Base-by-base conservation (phyloP, 2,329 filamentous ascomycete species). In the Fusarium kyushuense region DNA sequence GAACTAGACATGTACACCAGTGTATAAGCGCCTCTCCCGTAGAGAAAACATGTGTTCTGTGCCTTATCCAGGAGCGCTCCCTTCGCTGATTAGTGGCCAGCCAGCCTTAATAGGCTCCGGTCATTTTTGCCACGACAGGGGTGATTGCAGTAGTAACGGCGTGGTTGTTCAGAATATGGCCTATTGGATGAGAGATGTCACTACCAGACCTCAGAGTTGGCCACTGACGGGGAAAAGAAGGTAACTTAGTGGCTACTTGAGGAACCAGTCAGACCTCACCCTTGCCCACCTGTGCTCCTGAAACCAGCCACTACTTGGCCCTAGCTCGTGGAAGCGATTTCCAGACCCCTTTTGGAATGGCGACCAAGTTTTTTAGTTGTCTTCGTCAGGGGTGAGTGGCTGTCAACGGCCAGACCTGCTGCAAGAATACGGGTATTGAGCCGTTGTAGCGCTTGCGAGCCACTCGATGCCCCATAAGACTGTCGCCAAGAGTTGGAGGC, bases 291-390 rank as follows among this genome's bases (percentile, higher is more conserved):
- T 40, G 68, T 59, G 57, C 53, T 67, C 63, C 72, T 74, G 72
- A 74, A 74, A 74, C 72, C 67, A 65, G 70, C 70, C 70, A 70
- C 65, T 53, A 33, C 58, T 47, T 66, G 53, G 54, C 59, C 62
- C 67, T 61, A 41, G 52, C 48, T 68, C 63, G 64, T 60, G 64
- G 60, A 58, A 42, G 16, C 40, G 25, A 45, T 43, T 55, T 58
- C 59, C 54, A 19, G 41, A 14, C 61, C 61, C 54, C 53, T 51
- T 70, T 62, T 53, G 52, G 63, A 62, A 58, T 55, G 65, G 35
- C 46, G 38, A 38, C 53, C 49, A 48, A 63, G 51, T 58, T 70
- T 61, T 67, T 59, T 42, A n/a, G 29, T n/a, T 61, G 53, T 47
- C 43, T 58, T 62, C 29, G 41, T 56, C 66, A 72, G 63, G 63